These are phyloP conservation scores for Malassezia caprae DNA, from an alignment of 1,284 basidiomycete genomes.

Conservation along the genomic window DNA sequence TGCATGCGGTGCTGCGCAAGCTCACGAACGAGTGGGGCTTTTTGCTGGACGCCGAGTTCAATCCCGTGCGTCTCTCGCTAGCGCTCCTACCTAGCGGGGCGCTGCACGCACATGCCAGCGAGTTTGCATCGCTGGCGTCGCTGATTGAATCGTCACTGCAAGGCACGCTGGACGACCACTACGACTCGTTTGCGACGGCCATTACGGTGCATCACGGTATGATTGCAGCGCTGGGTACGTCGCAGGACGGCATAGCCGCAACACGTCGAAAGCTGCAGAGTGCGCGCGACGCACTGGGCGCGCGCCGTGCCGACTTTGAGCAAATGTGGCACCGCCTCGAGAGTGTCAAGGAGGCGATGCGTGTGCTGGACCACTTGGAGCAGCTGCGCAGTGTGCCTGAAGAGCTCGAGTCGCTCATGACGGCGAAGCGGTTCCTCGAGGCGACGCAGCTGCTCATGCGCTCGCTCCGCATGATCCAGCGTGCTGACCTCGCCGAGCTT, in stretches of 20 bases:
- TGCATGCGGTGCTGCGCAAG: constrained; percentile 45
- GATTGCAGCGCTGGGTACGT: constrained; percentile 24
- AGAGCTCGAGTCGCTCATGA: constrained; percentile 80
- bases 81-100: constrained; percentile 41
- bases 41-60: constrained; percentile 42
- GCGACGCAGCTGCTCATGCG: constrained; percentile 78
- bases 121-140: constrained; percentile 35
- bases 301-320: constrained; percentile 43
- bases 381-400: constrained; percentile 84
- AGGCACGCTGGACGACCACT: constrained; percentile 46
- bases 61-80: constrained; percentile 35
- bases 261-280: constrained; percentile 32
- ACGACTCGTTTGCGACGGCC: constrained; percentile 46
- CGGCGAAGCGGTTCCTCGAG: constrained; percentile 83
- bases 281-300: constrained; percentile 42
- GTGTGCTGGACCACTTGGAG: constrained; percentile 40
- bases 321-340: constrained; percentile 46
- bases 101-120: constrained; percentile 26
- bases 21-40: constrained; percentile 44
- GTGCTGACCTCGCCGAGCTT: constrained; percentile 82
- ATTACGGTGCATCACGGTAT: constrained; percentile 46
- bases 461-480: constrained; percentile 81
- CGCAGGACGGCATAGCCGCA: constrained; percentile 32
- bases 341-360: constrained; percentile 39
- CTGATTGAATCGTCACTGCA: constrained; percentile 39